Evolutionary conservation across 2,329 filamentous ascomycete species (phyloP), one percentile per base, ranked within the genome.

Genomic region (Penicillium freii): DNA sequence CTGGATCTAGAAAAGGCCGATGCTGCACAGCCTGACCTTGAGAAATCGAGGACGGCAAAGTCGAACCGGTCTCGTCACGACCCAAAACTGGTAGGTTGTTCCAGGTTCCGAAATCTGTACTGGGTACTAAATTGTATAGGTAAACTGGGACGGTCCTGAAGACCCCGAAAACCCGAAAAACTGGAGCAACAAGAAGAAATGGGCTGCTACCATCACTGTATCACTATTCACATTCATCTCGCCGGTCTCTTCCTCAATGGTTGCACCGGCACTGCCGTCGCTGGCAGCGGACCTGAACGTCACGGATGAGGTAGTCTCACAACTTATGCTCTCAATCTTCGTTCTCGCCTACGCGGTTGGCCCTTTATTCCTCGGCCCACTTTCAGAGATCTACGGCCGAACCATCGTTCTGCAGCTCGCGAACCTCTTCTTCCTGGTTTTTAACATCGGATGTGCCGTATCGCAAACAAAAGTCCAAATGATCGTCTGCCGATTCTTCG

Each of bases 181-280:
- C 70, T 88, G 85, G 84, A 58, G 76, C 0, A 73, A 72, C 31
- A 73, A 70, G 33, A 81, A 78, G 67, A 87, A 86, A 70, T 87
- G 84, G 85, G 72, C 73, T 1, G 80, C 80, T 21, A 80, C 82
- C 2, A 73, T 84, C 39, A 76, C 84, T 53, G 75, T 86, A 31
- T 80, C 84, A 0, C 73, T 77, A 49, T 86, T 86, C 67, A 85
- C 84, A 2, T 80, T 87, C 62, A 82, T 87, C 58, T 85, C 84
- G 2, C 85, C 86, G 0, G 83, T 88, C 27, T 84, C 85, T 2
- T 85, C 83, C 5, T 83, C 82, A 36, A 87, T 88, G 80, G 69
- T 83, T 3, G 78, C 81, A 0, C 82, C 82, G 0, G 81, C 78
- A 0, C 64, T 88, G 39, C 68, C 70, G 10, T 69, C 76, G 3